Evolutionary conservation across 805 yeast species (phyloP).

Genomic region (Saccharomycopsis guyanensis): DNA sequence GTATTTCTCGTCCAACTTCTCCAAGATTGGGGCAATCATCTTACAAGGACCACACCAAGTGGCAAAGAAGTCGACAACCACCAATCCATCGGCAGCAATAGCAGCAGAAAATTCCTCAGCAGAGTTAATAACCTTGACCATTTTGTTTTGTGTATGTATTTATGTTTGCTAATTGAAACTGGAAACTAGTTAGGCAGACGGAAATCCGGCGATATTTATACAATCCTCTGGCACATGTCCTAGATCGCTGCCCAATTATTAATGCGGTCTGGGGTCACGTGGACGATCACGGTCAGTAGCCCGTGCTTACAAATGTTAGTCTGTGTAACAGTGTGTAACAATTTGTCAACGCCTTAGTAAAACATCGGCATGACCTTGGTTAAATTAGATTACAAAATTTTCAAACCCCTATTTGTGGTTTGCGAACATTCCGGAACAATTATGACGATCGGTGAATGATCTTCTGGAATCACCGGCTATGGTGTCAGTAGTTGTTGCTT

Average conservation of each 20-base stretch:
- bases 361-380: no score
- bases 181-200: not conserved
- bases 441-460: no score
- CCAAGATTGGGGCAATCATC: slow-evolving; percentile 90
- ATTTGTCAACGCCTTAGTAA: no score
- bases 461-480: no score
- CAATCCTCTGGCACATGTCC: not conserved
- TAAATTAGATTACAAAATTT: no score
- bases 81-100: slow-evolving; percentile 57
- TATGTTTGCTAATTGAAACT: not conserved
- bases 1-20: slow-evolving; percentile 63
- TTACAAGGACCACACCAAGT: slow-evolving; percentile 99
- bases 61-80: slow-evolving; percentile 93
- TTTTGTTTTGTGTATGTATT: slow-evolving; percentile 25
- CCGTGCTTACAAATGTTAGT: not conserved
- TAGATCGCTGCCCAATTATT: not conserved
- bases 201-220: not conserved
- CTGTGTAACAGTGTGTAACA: no score
- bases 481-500: no score
- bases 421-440: no score
- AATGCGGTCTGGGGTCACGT: not conserved
- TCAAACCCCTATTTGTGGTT: no score
- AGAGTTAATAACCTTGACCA: slow-evolving; percentile 47
- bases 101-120: slow-evolving; percentile 61
- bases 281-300: not conserved